Percentiles rank a stretch among this genome's conserved stretches.
Conservation (phyloP, 371 early-diverging fungal genomes). For the Chytridiales sp. region DNA sequence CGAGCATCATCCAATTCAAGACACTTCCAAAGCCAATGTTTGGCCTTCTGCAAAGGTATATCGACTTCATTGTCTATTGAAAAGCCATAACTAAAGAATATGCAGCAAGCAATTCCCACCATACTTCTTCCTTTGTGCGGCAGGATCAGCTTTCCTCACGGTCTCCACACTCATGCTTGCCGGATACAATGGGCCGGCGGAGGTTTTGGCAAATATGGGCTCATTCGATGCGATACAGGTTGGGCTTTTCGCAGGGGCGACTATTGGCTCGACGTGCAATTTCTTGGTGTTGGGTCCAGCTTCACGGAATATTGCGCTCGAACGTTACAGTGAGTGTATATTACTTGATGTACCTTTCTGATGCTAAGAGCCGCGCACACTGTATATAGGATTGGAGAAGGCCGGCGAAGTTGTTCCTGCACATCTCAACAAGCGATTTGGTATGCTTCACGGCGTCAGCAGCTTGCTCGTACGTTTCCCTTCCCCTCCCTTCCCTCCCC, state of each 20-base stretch:
- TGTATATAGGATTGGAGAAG: constrained; percentile 18
- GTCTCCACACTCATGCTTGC: constrained; percentile 3
- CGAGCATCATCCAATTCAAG: constrained; percentile 20
- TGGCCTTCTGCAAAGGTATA: constrained; percentile 12
- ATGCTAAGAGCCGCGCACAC: no score
- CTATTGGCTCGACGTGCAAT: not conserved
- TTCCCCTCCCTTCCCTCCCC: no score
- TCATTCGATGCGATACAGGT: constrained; percentile 1
- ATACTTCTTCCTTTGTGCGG: constrained; percentile 5
- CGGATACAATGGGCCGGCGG: not conserved
- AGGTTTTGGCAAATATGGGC: not conserved
- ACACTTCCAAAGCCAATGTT: constrained; percentile 15
- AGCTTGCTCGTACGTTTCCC: constrained; percentile 7
- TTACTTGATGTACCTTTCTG: no score
- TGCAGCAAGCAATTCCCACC: constrained; percentile 17
- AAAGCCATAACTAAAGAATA: not conserved
- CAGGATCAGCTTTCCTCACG: constrained; percentile 4
- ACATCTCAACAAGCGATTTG: constrained; percentile 11
- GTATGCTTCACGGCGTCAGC: constrained; percentile 12
- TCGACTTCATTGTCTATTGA: not conserved
- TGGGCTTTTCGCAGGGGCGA: not conserved
- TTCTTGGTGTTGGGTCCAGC: constrained; percentile 4
- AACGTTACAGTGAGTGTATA: no score
- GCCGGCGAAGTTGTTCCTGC: constrained; percentile 4
- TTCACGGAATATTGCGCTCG: not conserved